A percentile compares a stretch with the other conserved stretches of the same genome.
Evolutionary conservation across 768 basidiomycete genomes (phyloP).

Genomic region (Trametes elegans): DNA sequence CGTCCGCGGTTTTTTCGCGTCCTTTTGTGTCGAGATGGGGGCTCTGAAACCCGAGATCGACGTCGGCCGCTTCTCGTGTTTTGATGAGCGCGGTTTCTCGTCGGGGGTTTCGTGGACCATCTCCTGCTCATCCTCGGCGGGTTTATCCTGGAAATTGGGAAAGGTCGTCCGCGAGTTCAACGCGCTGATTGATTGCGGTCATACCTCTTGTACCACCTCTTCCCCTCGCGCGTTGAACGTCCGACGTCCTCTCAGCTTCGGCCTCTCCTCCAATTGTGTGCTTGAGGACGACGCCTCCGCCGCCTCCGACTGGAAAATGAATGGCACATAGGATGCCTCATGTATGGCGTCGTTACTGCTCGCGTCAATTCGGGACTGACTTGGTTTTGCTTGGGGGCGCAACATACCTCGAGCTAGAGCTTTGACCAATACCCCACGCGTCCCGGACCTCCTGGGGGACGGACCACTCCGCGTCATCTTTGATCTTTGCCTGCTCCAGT

Average conservation of each 20-base stretch:
- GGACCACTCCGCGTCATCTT: slow-evolving; percentile 68
- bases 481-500: slow-evolving; percentile 50
- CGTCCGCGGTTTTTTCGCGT: slow-evolving; percentile 17
- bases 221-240: slow-evolving; percentile 49
- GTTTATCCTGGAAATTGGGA: not conserved
- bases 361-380: not conserved
- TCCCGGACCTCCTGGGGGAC: slow-evolving; percentile 50
- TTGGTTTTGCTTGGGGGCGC: not conserved
- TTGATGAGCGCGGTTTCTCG: slow-evolving; percentile 2
- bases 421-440: slow-evolving; percentile 42
- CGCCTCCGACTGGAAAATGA: slow-evolving; percentile 47
- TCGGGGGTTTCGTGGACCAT: not conserved
- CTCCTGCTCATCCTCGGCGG: not conserved
- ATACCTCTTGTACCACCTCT: slow-evolving; percentile 38
- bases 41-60: slow-evolving; percentile 30
- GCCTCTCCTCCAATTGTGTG: not conserved
- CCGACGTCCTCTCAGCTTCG: slow-evolving; percentile 47
- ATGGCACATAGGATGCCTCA: slow-evolving; percentile 66
- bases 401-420: slow-evolving; percentile 7
- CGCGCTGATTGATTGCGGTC: not conserved
- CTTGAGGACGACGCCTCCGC: slow-evolving; percentile 21
- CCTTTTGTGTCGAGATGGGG: slow-evolving; percentile 14
- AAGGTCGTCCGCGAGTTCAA: not conserved
- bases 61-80: slow-evolving; percentile 10
- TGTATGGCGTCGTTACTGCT: slow-evolving; percentile 35